A percentile compares a stretch with the other conserved stretches of the same genome.
These are phyloP conservation scores for Dichotomopilus funicola DNA, from an alignment of 2,329 filamentous ascomycete genomes.

Conservation along the genomic window DNA sequence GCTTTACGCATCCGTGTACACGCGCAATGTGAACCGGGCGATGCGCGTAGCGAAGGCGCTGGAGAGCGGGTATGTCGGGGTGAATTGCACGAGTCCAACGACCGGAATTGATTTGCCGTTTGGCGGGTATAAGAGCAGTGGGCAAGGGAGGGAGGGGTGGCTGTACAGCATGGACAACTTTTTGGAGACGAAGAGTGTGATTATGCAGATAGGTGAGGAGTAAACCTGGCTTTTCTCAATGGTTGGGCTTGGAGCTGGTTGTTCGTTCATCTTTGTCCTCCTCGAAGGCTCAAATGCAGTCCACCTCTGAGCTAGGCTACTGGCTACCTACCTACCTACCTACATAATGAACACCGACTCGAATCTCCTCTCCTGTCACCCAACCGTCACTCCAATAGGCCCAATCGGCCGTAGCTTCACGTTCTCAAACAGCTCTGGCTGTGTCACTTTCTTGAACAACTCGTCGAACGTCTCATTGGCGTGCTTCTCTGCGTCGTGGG, in stretches of 20 bases:
- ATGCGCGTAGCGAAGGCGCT: constrained; percentile 44
- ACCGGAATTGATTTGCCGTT: constrained; percentile 35
- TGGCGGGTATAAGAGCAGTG: constrained; percentile 38
- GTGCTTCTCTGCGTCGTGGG: constrained; percentile 43
- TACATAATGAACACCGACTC: not conserved
- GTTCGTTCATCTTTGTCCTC: too few relatives aligned
- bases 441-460: constrained; percentile 25
- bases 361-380: not conserved
- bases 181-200: constrained; percentile 29
- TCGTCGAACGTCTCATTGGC: constrained; percentile 35
- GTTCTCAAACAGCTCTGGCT: not conserved
- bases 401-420: constrained; percentile 13
- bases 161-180: constrained; percentile 34
- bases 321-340: not conserved
- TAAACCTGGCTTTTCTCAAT: not conserved
- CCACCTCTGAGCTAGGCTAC: not conserved
- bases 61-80: constrained; percentile 54
- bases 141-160: constrained; percentile 32
- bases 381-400: constrained; percentile 13
- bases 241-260: too few relatives aligned
- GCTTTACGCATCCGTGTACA: constrained; percentile 50
- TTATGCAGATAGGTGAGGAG: constrained; percentile 25
- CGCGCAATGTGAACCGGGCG: constrained; percentile 41
- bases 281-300: not conserved
- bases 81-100: constrained; percentile 42